Base-by-base conservation (phyloP, 108 stramenopile genomes). In the Fistulifera solaris region DNA sequence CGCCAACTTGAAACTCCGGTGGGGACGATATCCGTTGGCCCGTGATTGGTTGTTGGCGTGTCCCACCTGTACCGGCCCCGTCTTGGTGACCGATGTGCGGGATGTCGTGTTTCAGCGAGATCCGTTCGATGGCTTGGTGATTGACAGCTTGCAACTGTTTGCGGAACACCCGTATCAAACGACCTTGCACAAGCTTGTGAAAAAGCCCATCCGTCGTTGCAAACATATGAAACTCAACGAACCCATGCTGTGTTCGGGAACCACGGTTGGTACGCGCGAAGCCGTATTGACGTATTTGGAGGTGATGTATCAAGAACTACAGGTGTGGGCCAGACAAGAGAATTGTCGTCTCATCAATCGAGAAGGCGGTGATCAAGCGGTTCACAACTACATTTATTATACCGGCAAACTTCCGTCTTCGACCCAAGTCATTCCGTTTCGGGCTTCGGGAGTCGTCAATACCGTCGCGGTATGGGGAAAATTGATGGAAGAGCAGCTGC, bases 351-450 rank as follows among this genome's bases (percentile, higher is more conserved):
- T 62, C 38, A 79, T 65, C 54, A 51, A 63, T 19, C 24, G 35
- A 6, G 71, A 39, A 39, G 86, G 70, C 17, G 75, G 71, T 35
- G 75, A 87, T 45, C 85, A 88, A 63, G 65, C 65, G 13, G 80
- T 88, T 58, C 86, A 88, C 67, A 88, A 88, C 56, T 84, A 78
- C 48, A 46, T 88, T 40, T 88, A 61, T 61, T 88, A 88, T 47
- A 62, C 77, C 10, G 76, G 76, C 14, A 38, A 65, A 19, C 64
- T 84, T 0, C 63, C 73, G 21, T 63, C 65, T 62, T 78, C 72
- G 1, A 53, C 59, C 12, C 52, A 70, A 6, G 45, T 67, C 0
- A 48, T 51, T 18, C 58, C 71, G 27, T 64, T 71, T 17, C 13
- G 18, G 18, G 71, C 66, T 16, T 6, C n/a, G 11, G 72, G 72